Conservation (phyloP, 2,329 filamentous ascomycete species). For the Curvularia sp. region DNA sequence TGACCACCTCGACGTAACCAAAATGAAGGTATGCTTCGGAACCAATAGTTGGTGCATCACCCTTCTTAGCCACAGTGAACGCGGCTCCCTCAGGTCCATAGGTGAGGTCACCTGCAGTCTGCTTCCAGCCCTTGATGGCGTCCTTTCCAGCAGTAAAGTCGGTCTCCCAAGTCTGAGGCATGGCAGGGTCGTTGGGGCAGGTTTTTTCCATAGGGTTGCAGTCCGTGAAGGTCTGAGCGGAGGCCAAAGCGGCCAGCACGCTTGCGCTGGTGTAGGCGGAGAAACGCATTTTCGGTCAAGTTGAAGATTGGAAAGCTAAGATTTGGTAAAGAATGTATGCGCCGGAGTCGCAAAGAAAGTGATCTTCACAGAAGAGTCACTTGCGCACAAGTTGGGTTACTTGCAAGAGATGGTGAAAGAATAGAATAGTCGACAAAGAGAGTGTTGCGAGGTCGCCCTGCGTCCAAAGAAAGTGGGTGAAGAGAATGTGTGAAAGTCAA, state of each 20-base stretch:
- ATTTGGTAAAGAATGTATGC: not conserved
- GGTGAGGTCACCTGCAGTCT: conserved; percentile 54
- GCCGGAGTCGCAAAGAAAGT: conserved; percentile 22
- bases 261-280: conserved; percentile 36
- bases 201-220: conserved; percentile 55
- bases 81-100: conserved; percentile 55
- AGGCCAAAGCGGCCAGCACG: conserved; percentile 45
- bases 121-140: conserved; percentile 50
- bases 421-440: conserved; percentile 38
- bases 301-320: conserved; percentile 3
- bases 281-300: conserved; percentile 43
- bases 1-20: conserved; percentile 76
- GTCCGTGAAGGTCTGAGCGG: conserved; percentile 56
- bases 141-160: conserved; percentile 55
- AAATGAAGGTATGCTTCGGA: conserved; percentile 88
- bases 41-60: conserved; percentile 69
- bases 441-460: conserved; percentile 44
- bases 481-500: conserved; percentile 38
- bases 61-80: conserved; percentile 59
- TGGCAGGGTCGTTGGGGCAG: conserved; percentile 56
- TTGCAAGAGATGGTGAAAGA: conserved; percentile 28
- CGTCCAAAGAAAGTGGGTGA: conserved; percentile 32
- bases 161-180: conserved; percentile 50
- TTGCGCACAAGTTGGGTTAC: conserved; percentile 20
- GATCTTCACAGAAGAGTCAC: conserved; percentile 43